Evolutionary conservation across 345 rosid genomes (phyloP), one percentile per base, ranked within the genome.

Genomic region (Salix dunnii): DNA sequence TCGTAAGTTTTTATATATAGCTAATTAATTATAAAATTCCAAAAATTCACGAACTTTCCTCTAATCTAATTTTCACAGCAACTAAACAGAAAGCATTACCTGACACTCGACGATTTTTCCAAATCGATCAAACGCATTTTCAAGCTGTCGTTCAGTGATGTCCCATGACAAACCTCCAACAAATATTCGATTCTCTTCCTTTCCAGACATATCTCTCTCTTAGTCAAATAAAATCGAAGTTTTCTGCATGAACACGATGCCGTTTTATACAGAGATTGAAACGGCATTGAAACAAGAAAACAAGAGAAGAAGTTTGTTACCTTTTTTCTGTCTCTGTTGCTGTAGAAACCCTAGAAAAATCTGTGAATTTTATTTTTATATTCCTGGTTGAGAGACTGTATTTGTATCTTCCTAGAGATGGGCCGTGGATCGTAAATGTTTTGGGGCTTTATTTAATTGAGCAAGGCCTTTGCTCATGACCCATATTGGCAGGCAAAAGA

Each of bases 91-190:
- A 36, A 68, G 74, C 21, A n/a, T 35, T 6, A 94, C 99, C 99
- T 96, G 97, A 82, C 89, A 85, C 82, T 92, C 96, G 64, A 91
- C 72, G 58, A 96, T 87, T 78, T 92, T 93, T 8, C 99, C 99
- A 79, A 89, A 96, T 38, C 95, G 98, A 74, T 78, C 78, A 82
- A 96, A 96, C 62, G 91, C 87, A 64, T 83, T 82, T 85, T 96
- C 90, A 77, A 96, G 97, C 83, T 96, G 94, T 53, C 97, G 90
- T 76, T 92, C 97, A 27, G 89, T 84, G 74, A 90, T 85, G 77
- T 92, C 96, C 89, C 91, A 90, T 17, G 98, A 87, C 81, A 96
- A 86, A 3, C 99, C 99, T 58, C 98, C 99, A 0, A 96, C 97
- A 73, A 96, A 93, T 38, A 96, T 91, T 42, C 97, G 84, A 79